Evolutionary conservation across 306 rosid species (phyloP).

Genomic region (Crotalaria pallida): DNA sequence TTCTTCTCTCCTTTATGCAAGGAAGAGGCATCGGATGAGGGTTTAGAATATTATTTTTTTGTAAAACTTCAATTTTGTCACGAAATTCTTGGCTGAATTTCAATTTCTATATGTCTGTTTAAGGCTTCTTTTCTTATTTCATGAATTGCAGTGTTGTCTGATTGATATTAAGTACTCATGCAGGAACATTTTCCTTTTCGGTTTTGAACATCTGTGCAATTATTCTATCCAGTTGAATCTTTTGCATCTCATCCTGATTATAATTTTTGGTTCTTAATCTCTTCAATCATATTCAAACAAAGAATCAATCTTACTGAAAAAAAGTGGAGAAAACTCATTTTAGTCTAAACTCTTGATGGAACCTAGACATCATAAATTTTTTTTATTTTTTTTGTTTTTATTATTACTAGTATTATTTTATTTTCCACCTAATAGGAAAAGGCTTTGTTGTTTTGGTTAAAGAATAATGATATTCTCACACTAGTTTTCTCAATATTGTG

Average conservation of each 20-base stretch:
- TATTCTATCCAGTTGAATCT: background rate
- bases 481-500: too few species aligned
- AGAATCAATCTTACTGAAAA: background rate
- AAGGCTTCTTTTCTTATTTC: conserved; percentile 2
- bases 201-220: background rate
- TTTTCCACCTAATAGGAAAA: too few species aligned
- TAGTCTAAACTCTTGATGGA: background rate
- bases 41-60: background rate
- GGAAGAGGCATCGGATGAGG: conserved; percentile 2
- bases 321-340: background rate
- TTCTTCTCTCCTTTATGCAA: background rate
- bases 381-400: too few species aligned
- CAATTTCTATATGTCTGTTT: background rate
- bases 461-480: too few species aligned
- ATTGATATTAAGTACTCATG: background rate
- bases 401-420: too few species aligned
- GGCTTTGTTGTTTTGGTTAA: too few species aligned
- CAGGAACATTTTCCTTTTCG: background rate
- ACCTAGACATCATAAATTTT: background rate
- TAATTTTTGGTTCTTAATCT: background rate
- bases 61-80: background rate
- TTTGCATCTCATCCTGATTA: background rate
- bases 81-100: background rate
- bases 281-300: background rate
- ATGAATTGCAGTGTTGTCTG: background rate